Evolutionary conservation across 257 asterid genomes (phyloP), one percentile per base, ranked within the genome.

Genomic region (Nicotiana otophora): DNA sequence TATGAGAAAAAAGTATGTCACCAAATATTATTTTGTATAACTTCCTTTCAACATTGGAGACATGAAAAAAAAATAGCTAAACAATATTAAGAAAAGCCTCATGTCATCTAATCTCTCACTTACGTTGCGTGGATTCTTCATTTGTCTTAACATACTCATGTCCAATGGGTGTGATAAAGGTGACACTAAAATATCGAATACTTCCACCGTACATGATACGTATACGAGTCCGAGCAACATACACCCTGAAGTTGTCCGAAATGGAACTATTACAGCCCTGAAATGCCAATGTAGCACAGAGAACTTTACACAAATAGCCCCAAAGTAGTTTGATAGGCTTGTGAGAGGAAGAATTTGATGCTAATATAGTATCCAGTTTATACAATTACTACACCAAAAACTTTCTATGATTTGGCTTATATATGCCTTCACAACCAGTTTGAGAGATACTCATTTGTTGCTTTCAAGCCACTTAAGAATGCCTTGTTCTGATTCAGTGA

Each of bases 381-480:
- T 36, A 36, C 46, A 36, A 39, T 7, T 2, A 39, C 5, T n/a
- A 60, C 15, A 60, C 0, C 31, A 20, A 61, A 20, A 20, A 20
- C 10, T 7, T 10, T 61, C 66, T 61, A 20, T 28, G 3, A 61
- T n/a, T 60, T 60, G 5, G 15, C 4, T n/a, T 57, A 31, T 31
- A 31, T 31, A 31, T 31, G 7, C 48, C 48, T 42, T 42, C 51
- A 23, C 9, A 54, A 54, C 61, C 20, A 54, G 7, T 15, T 54
- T 16, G 61, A 54, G 23, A 17, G 20, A 36, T 26, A 61, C 33
- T 87, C 85, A 91, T 86, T 87, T 90, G 83, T 95, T 95, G 7
- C 10, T 84, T 12, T 95, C 91, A 65, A 93, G 95, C 97, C 97
- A 95, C 54, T 93, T 90, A 28, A 95, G 97, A 89, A 93, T 92